Conservation (phyloP, 345 rosid genomes). For the Gossypium turneri region DNA sequence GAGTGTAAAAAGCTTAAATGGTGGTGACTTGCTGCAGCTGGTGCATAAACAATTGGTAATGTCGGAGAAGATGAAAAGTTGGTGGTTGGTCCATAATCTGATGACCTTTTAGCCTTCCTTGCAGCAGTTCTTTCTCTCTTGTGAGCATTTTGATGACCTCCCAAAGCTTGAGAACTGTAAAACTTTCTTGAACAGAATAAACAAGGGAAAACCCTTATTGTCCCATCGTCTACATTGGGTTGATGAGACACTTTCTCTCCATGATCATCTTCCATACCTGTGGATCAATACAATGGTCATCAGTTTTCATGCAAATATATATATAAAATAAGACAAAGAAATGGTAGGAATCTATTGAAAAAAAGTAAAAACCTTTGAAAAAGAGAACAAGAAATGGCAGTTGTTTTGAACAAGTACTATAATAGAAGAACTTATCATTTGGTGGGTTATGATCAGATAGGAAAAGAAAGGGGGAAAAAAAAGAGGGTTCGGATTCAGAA, state of each 20-base stretch:
- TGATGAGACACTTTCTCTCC: constrained; percentile 25
- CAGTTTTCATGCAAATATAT: neutral
- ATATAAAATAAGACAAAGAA: neutral
- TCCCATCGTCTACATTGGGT: constrained; percentile 23
- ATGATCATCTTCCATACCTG: constrained; percentile 38
- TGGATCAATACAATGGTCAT: neutral
- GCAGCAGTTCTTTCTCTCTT: constrained; percentile 81
- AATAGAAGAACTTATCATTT: constrained; percentile 1
- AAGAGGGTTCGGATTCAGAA: constrained; percentile 18
- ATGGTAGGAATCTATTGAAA: neutral
- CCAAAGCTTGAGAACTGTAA: constrained; percentile 87
- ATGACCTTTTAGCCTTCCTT: constrained; percentile 59
- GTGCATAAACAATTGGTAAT: constrained; percentile 33
- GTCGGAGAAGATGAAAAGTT: constrained; percentile 33
- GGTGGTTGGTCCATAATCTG: constrained; percentile 34
- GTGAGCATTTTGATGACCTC: constrained; percentile 97
- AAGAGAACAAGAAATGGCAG: neutral
- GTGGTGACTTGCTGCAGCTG: constrained; percentile 23
- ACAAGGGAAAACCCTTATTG: constrained; percentile 62
- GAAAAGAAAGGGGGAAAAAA: neutral
- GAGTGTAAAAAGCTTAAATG: constrained; percentile 42
- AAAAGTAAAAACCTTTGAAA: neutral
- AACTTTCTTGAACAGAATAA: constrained; percentile 79
- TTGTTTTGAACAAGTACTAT: constrained; percentile 11
- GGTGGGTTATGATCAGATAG: constrained; percentile 8